Base-by-base conservation (phyloP, 768 basidiomycete genomes). In the Coprinopsis cinerea region DNA sequence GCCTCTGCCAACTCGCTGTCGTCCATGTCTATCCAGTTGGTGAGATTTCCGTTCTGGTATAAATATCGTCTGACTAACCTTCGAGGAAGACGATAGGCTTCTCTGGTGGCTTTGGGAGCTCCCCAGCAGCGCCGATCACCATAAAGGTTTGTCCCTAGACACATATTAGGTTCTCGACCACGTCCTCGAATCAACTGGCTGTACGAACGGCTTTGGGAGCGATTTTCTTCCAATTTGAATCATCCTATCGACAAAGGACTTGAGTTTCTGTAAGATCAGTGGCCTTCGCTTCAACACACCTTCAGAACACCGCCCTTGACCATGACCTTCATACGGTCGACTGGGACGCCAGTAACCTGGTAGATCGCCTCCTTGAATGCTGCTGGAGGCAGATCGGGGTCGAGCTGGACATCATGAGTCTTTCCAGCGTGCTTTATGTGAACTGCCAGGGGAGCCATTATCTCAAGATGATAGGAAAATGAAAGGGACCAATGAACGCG, bases 291-390 rank as follows among this genome's bases (percentile, higher is more conserved):
- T 2, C 26, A 4, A 68, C 72, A 47, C 59, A 89, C 92, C 80
- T 94, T 95, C 59, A 96, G 78, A 48, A 92, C 75, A 30, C 87
- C 88, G 47, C 88, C 88, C 64, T 96, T 97, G 64, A 94, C 77
- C 88, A 96, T 93, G 55, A 98, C 86, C 70, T 98, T 99, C 91
- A 96, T 94, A 42, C 93, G 77, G 61, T 95, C 92, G 28, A 81
- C 67, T 2, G 90, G 92, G 2, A 98, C 86, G 6, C 92, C 92
- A 0, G 93, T 97, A 40, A 75, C 70, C 36, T 84, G 77, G 60
- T 88, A 88, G 27, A 98, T 74, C 3, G 81, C 73, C 53, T 91
- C 81, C 65, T 96, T 97, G 77, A 98, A 94, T 13, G 68, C 78
- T 14, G 71, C 60, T 2, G 85, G 79, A 1, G 88, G 78, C 4